Conservation (phyloP, 306 rosid species). For the Cyclanthera cordifolia region DNA sequence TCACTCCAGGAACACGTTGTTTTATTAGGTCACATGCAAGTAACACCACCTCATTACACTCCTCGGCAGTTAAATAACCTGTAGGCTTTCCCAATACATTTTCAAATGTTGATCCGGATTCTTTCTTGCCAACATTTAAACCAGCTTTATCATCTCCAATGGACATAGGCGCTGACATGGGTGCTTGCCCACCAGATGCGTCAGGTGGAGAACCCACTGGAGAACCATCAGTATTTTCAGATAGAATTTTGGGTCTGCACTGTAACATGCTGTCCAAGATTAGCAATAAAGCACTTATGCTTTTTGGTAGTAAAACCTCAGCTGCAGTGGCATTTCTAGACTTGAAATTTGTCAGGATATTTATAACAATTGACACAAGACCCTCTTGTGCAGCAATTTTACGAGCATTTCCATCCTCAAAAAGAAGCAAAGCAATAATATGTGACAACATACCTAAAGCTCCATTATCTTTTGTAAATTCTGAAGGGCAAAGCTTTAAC, state of each 20-base stretch:
- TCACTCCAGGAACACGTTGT: slow-evolving; percentile 78
- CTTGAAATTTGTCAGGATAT: slow-evolving; percentile 61
- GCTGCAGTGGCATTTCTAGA: slow-evolving; percentile 50
- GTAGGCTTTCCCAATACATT: slow-evolving; percentile 73
- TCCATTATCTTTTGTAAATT: slow-evolving; percentile 58
- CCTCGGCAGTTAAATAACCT: slow-evolving; percentile 72
- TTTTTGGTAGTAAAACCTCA: slow-evolving; percentile 54
- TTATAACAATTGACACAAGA: slow-evolving; percentile 43
- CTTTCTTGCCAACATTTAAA: slow-evolving; percentile 34
- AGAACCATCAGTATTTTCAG: slow-evolving; percentile 48
- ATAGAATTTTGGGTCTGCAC: slow-evolving; percentile 38
- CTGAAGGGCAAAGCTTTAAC: slow-evolving; percentile 71
- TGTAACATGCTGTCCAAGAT: slow-evolving; percentile 90
- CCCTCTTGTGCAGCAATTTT: slow-evolving; percentile 81
- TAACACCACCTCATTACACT: slow-evolving; percentile 54
- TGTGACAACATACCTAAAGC: slow-evolving; percentile 70
- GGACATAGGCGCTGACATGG: slow-evolving; percentile 36
- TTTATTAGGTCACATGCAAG: slow-evolving; percentile 86
- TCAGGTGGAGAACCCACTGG: slow-evolving; percentile 45
- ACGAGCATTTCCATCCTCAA: slow-evolving; percentile 77
- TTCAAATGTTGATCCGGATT: slow-evolving; percentile 37
- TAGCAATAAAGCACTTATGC: slow-evolving; percentile 76
- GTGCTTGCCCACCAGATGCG: slow-evolving; percentile 38
- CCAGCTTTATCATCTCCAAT: slow-evolving; percentile 30
- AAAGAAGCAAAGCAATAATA: slow-evolving; percentile 69